Conservation (phyloP, 2,329 filamentous ascomycete species). For the Xylaria sp. region DNA sequence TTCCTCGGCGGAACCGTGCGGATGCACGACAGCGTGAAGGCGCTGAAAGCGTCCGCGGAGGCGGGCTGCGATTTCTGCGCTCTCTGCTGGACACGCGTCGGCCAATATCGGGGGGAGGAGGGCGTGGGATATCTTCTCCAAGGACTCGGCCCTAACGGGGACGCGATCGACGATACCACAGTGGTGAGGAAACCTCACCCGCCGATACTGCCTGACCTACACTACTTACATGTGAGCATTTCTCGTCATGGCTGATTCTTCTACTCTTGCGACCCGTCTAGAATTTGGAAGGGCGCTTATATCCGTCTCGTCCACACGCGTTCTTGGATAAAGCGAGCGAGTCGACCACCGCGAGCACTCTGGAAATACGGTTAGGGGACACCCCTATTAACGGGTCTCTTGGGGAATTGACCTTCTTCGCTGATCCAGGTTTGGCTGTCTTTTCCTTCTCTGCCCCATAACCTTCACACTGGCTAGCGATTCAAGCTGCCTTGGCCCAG, state of each 20-base stretch:
- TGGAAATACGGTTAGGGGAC: not conserved
- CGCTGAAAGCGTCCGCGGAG: constrained; percentile 15
- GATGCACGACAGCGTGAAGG: constrained; percentile 2
- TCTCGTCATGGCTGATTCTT: not conserved
- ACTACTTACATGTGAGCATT: too few species aligned
- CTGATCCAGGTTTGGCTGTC: constrained; percentile 11
- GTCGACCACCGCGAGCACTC: not conserved
- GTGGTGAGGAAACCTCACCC: not conserved
- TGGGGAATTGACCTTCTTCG: not conserved
- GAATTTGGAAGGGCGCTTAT: not conserved
- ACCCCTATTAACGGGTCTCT: too few species aligned
- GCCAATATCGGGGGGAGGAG: not conserved
- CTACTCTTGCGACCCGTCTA: not conserved
- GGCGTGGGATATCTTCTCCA: not conserved
- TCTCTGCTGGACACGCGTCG: constrained; percentile 8
- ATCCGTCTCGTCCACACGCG: not conserved
- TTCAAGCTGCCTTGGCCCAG: not conserved
- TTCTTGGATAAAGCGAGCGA: not conserved
- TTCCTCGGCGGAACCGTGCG: not conserved
- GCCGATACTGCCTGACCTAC: not conserved
- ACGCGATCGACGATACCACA: not conserved
- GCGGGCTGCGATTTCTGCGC: constrained; percentile 24
- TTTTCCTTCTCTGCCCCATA: not conserved
- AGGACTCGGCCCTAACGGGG: not conserved
- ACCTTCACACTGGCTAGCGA: not conserved